Evolutionary conservation across 1,284 basidiomycete genomes (phyloP).

Genomic region (Rhizoctonia solani): DNA sequence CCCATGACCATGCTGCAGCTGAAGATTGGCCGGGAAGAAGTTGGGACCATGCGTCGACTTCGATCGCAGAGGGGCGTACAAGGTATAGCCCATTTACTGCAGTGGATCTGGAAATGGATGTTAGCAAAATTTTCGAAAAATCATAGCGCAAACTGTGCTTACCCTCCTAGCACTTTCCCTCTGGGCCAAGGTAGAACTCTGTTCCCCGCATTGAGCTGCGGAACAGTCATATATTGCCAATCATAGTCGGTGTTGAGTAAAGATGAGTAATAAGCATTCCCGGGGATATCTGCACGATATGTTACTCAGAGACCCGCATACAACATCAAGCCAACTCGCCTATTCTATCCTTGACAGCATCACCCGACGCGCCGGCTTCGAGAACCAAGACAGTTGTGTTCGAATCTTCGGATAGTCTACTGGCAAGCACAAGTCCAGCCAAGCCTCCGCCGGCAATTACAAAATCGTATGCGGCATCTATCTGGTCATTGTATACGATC

Average conservation of each 20-base stretch:
- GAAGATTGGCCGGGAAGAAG: constrained; percentile 48
- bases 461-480: constrained; percentile 57
- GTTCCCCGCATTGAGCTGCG: constrained; percentile 53
- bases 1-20: constrained; percentile 59
- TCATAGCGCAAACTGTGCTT: background rate
- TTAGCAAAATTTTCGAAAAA: background rate
- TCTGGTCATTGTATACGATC: constrained; percentile 35
- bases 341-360: constrained; percentile 46
- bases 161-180: constrained; percentile 72
- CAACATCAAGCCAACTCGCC: background rate
- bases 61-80: constrained; percentile 56
- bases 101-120: constrained; percentile 40
- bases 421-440: constrained; percentile 72
- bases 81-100: constrained; percentile 76
- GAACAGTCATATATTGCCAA: constrained; percentile 62
- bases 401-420: constrained; percentile 69
- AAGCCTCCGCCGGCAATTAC: constrained; percentile 66
- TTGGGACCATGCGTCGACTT: constrained; percentile 60
- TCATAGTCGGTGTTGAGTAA: constrained; percentile 59
- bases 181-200: constrained; percentile 58
- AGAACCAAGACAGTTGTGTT: constrained; percentile 72
- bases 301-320: background rate
- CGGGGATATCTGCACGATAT: constrained; percentile 51
- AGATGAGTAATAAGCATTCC: constrained; percentile 56
- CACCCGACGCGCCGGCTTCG: constrained; percentile 69